These are phyloP conservation scores for Ceratocystis papillata DNA, from an alignment of 2,329 filamentous ascomycete species.

Conservation along the genomic window DNA sequence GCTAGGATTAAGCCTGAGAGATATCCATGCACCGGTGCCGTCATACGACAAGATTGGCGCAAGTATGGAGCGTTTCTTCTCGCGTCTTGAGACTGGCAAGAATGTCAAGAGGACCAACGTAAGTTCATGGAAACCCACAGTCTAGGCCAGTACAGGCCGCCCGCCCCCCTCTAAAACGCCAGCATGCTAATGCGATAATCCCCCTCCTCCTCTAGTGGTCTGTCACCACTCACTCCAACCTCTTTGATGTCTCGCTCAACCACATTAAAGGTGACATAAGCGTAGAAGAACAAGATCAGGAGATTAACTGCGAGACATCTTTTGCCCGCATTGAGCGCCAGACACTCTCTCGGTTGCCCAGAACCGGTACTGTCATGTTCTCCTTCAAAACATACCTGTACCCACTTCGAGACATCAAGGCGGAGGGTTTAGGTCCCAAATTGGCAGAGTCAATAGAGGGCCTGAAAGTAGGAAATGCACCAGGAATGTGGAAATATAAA, in stretches of 20 bases:
- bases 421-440: slow-evolving; percentile 38
- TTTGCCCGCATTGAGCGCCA: slow-evolving; percentile 42
- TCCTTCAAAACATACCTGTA: slow-evolving; percentile 48
- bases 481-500: slow-evolving; percentile 46
- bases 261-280: slow-evolving; percentile 32
- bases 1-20: slow-evolving; percentile 38
- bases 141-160: too few species aligned
- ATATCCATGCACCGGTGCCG: slow-evolving; percentile 45
- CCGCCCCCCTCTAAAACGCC: neutral
- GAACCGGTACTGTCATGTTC: slow-evolving; percentile 40
- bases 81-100: slow-evolving; percentile 39
- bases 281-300: slow-evolving; percentile 30
- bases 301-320: slow-evolving; percentile 34
- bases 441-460: slow-evolving; percentile 46
- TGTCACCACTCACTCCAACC: slow-evolving; percentile 35
- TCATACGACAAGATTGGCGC: slow-evolving; percentile 43
- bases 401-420: slow-evolving; percentile 39
- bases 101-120: slow-evolving; percentile 43
- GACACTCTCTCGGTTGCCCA: slow-evolving; percentile 40
- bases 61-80: slow-evolving; percentile 47
- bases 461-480: slow-evolving; percentile 40
- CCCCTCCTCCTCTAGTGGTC: slow-evolving; percentile 35
- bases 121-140: slow-evolving; percentile 24
- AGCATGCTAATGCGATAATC: neutral
- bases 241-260: slow-evolving; percentile 35